Conservation (phyloP, 2,329 filamentous ascomycete genomes). For the Epichloe festucae region DNA sequence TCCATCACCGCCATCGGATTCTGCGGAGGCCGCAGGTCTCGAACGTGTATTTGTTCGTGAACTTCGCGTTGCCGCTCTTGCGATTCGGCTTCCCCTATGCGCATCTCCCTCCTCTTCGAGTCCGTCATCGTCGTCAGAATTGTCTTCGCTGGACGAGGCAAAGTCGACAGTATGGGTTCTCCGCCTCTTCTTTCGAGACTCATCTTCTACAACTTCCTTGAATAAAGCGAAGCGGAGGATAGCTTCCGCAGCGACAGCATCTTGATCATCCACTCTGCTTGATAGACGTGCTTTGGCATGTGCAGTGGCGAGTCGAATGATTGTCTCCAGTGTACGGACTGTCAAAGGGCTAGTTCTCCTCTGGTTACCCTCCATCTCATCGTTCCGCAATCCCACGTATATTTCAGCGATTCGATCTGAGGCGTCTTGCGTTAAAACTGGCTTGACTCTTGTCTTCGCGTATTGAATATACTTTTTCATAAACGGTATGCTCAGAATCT, state of each 20-base stretch:
- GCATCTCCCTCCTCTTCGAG: conserved; percentile 44
- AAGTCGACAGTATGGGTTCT: conserved; percentile 48
- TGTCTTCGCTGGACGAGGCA: conserved; percentile 46
- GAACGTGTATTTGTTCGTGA: background rate
- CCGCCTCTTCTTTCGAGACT: conserved; percentile 73
- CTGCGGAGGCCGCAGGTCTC: conserved; percentile 8
- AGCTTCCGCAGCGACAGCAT: conserved; percentile 75
- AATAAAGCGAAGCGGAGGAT: conserved; percentile 92
- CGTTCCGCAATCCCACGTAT: conserved; percentile 87
- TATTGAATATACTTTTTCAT: conserved; percentile 99
- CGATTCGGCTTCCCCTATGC: conserved; percentile 30
- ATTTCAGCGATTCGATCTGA: conserved; percentile 83
- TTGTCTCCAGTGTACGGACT: conserved; percentile 88
- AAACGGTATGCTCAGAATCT: conserved; percentile 91
- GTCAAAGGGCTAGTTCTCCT: conserved; percentile 90
- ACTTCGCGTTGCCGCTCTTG: conserved; percentile 14
- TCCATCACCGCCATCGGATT: conserved; percentile 20
- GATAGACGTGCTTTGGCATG: conserved; percentile 89
- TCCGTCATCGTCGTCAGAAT: conserved; percentile 43
- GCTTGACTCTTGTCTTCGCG: conserved; percentile 83
- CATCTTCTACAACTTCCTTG: conserved; percentile 77
- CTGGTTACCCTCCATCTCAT: conserved; percentile 90
- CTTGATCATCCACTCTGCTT: conserved; percentile 75
- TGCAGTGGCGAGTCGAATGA: conserved; percentile 94
- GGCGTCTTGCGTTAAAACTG: conserved; percentile 78